A percentile compares a stretch with the other conserved stretches of the same genome.
These are phyloP conservation scores for Metarhizium album DNA, from an alignment of 2,329 filamentous ascomycete species.

Conservation along the genomic window DNA sequence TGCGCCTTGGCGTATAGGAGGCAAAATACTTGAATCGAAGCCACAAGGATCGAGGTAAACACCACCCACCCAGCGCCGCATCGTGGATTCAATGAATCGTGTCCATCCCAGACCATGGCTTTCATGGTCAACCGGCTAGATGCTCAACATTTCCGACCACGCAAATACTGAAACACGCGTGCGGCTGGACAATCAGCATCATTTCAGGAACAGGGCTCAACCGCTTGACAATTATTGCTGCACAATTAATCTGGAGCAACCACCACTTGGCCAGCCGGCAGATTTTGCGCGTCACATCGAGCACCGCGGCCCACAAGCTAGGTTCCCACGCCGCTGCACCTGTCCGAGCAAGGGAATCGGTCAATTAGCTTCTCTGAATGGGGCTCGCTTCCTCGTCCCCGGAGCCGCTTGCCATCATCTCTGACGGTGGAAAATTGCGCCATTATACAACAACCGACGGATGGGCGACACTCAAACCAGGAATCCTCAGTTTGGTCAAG, in stretches of 20 bases:
- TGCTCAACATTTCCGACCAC: not conserved
- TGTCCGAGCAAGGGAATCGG: not conserved
- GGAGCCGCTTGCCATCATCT: not conserved
- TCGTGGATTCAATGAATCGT: not conserved
- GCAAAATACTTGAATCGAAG: not conserved
- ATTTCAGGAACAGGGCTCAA: not conserved
- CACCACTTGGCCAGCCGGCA: not conserved
- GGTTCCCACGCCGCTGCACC: not conserved
- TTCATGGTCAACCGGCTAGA: not conserved
- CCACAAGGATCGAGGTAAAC: no score
- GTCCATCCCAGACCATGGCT: not conserved
- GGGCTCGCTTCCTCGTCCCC: not conserved
- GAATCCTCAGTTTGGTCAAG: not conserved
- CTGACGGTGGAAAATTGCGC: not conserved
- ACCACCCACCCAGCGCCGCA: not conserved
- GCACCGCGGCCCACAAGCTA: not conserved
- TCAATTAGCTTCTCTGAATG: not conserved
- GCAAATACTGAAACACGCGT: not conserved
- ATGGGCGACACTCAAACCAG: not conserved
- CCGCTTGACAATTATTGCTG: not conserved
- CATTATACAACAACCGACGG: not conserved
- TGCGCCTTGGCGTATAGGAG: no score
- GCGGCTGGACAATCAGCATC: not conserved
- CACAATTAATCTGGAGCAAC: not conserved
- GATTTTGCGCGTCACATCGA: not conserved